Conservation (phyloP, 345 rosid species). For the Eutrema japonicum region DNA sequence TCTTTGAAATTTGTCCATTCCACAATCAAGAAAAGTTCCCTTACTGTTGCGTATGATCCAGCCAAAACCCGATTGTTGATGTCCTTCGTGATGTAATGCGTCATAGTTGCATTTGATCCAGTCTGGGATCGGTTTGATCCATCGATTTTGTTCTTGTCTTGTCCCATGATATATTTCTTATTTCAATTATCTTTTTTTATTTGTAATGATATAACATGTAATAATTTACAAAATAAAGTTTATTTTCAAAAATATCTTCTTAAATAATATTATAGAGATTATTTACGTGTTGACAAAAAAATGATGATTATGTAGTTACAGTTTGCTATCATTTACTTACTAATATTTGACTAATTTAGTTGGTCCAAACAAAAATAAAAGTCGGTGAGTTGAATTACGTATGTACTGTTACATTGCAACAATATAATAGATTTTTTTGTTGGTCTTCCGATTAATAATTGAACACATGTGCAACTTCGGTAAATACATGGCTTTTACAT, state of each 20-base stretch:
- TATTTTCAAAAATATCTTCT: neutral
- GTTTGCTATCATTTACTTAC: neutral
- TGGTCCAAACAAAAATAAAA: constrained; percentile 6
- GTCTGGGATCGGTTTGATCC: no score
- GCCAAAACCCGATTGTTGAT: no score
- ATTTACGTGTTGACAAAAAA: neutral
- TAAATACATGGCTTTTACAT: constrained; percentile 37
- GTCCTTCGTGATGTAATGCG: no score
- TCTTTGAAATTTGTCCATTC: no score
- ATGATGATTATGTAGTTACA: neutral
- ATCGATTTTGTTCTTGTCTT: no score
- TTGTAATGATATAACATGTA: no score
- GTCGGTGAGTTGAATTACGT: constrained; percentile 33
- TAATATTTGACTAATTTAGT: constrained; percentile 18
- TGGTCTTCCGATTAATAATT: constrained; percentile 29
- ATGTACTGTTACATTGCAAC: constrained; percentile 10
- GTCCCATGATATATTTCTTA: no score
- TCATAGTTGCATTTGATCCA: no score
- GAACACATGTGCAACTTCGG: constrained; percentile 35
- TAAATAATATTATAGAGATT: neutral
- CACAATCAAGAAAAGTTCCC: no score
- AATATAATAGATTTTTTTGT: constrained; percentile 9
- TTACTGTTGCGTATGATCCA: no score
- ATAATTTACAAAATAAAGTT: no score
- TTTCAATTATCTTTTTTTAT: no score